Evolutionary conservation across 2,329 filamentous ascomycete species (phyloP).

Genomic region (Ampelomyces quisqualis): DNA sequence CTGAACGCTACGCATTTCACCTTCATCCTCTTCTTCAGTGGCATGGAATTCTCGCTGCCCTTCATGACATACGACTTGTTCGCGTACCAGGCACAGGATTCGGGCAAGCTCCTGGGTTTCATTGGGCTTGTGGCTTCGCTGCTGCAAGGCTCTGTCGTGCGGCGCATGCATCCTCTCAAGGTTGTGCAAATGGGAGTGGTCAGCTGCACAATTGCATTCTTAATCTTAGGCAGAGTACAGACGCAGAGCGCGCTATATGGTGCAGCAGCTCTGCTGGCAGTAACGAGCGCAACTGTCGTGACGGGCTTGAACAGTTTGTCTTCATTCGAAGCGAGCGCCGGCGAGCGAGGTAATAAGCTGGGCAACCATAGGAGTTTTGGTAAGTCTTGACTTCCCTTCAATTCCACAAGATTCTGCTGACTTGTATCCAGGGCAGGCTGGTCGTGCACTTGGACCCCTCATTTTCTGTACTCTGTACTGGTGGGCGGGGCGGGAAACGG

Average conservation of each 20-base stretch:
- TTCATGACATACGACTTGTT: conserved; percentile 98
- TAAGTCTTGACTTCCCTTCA: conserved; percentile 22
- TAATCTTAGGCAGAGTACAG: conserved; percentile 70
- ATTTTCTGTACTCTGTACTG: conserved; percentile 95
- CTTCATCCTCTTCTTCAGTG: conserved; percentile 95
- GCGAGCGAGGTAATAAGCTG: conserved; percentile 81
- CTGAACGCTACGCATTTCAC: conserved; percentile 84
- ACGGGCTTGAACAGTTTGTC: conserved; percentile 89
- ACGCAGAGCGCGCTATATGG: conserved; percentile 72
- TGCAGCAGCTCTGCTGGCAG: conserved; percentile 79
- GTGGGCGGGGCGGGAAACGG: conserved; percentile 90
- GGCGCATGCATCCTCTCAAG: conserved; percentile 76
- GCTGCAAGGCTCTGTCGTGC: conserved; percentile 89
- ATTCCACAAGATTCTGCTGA: conserved; percentile 12
- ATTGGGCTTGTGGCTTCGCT: conserved; percentile 88
- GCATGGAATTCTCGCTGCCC: conserved; percentile 95
- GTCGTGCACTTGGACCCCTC: conserved; percentile 80
- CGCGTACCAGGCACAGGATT: conserved; percentile 73
- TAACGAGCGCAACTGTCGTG: conserved; percentile 92
- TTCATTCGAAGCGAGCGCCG: conserved; percentile 80
- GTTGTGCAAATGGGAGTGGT: conserved; percentile 78
- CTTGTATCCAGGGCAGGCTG: conserved; percentile 69
- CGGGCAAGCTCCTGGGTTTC: conserved; percentile 83
- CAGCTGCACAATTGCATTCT: conserved; percentile 76
- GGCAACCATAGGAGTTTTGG: conserved; percentile 73